Evolutionary conservation across 495 filamentous ascomycete species (phyloP), one percentile per base, ranked within the genome.

Genomic region (Penicillium manginii): DNA sequence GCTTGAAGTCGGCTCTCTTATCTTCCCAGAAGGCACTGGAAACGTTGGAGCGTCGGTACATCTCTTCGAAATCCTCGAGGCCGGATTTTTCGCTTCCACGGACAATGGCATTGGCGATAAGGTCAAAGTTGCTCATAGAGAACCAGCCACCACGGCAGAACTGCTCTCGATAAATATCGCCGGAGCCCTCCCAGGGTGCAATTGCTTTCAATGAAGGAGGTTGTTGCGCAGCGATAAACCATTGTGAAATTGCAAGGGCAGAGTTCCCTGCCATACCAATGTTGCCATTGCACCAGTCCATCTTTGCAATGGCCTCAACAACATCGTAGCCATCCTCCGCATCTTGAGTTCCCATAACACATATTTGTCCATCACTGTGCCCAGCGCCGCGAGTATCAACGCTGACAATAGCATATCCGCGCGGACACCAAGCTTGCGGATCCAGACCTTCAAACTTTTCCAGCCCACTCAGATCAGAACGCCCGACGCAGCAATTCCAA

Each of bases 361-460:
- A 59, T 10, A 78, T 71, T 2, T 59, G 14, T 0, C 78, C 80
- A 18, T 79, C 77, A 2, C 65, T 71, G 53, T 78, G 54, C 1
- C 68, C 70, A 0, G 73, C 52, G 1, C 80, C 80, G 1, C 80
- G 70, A 19, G 73, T 64, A 65, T 83, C 79, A 6, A 74, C 69
- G 23, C 73, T 75, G 39, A 82, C 62, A 37, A 82, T 65, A 0
- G 75, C 78, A 64, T 81, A 82, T 0, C 79, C 80, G 2, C 66
- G 54, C 0, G 60, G 59, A 35, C 68, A 73, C 70, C 73, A 83
- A 14, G 60, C 62, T 2, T 66, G 69, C 0, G 80, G 79, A 61
- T 81, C 78, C 1, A 70, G 72, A 0, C 71, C 80, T 50, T 83
- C 80, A 59, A 79, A 83, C 26, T 73, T 77, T 57, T 77, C 73